Conservation (phyloP, 345 rosid genomes). For the Murraya paniculata region DNA sequence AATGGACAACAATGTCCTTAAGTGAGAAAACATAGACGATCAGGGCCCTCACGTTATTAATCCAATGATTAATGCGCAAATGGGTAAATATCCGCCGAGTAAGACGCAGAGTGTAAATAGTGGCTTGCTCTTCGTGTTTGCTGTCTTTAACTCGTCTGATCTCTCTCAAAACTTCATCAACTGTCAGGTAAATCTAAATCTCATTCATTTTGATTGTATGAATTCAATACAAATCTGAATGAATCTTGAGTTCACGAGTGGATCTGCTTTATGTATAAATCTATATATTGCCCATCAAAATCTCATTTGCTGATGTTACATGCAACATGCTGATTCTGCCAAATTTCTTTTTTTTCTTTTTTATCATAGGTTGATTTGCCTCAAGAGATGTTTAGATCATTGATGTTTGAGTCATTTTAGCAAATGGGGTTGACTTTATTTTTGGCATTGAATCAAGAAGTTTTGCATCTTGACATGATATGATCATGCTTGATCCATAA, state of each 20-base stretch:
- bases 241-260: background rate
- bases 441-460: background rate
- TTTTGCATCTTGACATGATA: background rate
- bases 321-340: background rate
- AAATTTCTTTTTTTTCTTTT: background rate
- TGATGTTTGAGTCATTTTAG: background rate
- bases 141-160: background rate
- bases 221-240: background rate
- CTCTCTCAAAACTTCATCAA: background rate
- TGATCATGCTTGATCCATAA: background rate
- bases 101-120: background rate
- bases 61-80: background rate
- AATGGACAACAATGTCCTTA: background rate
- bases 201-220: background rate
- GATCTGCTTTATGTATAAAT: background rate
- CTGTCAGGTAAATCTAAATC: background rate
- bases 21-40: no score
- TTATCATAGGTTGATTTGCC: background rate
- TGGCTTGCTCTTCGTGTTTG: background rate
- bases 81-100: background rate
- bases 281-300: background rate
- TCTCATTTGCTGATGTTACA: background rate
- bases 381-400: background rate
- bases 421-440: background rate
- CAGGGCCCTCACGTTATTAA: background rate